Conservation (phyloP, 2,329 filamentous ascomycete genomes). For the Aureobasidium namibiae region DNA sequence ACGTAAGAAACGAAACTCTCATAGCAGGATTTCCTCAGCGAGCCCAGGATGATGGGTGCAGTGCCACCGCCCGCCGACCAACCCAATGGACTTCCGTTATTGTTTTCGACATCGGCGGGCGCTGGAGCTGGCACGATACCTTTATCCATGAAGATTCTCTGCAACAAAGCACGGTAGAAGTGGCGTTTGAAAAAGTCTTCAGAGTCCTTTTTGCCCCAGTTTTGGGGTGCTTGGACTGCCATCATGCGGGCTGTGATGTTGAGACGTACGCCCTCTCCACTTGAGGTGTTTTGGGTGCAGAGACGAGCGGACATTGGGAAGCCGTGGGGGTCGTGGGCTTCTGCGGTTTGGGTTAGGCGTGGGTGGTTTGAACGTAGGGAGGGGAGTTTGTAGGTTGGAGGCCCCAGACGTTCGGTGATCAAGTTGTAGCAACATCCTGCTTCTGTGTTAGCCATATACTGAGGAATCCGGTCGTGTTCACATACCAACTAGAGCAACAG, state of each 20-base stretch:
- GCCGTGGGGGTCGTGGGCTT: slow-evolving; percentile 74
- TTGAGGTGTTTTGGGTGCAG: slow-evolving; percentile 34
- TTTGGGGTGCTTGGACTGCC: slow-evolving; percentile 89
- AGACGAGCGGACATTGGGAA: slow-evolving; percentile 84
- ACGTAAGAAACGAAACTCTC: slow-evolving; percentile 67
- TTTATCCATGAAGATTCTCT: slow-evolving; percentile 83
- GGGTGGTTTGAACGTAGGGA: slow-evolving; percentile 65
- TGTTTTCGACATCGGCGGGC: slow-evolving; percentile 45
- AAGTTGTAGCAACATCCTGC: slow-evolving; percentile 84
- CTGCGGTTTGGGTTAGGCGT: slow-evolving; percentile 59
- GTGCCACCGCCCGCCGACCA: slow-evolving; percentile 44
- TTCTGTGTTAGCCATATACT: no score
- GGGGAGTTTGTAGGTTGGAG: slow-evolving; percentile 77
- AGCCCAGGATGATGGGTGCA: slow-evolving; percentile 78
- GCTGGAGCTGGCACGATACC: slow-evolving; percentile 59
- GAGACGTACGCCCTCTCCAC: slow-evolving; percentile 59
- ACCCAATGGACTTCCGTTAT: slow-evolving; percentile 26
- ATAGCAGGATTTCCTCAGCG: slow-evolving; percentile 73
- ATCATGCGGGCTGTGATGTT: slow-evolving; percentile 98
- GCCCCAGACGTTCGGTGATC: slow-evolving; percentile 79
- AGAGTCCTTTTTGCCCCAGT: slow-evolving; percentile 78
- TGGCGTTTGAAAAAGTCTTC: slow-evolving; percentile 86
- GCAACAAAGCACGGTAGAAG: slow-evolving; percentile 83
- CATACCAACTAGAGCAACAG: slow-evolving; percentile 76
- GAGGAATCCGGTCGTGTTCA: no score